Conservation (phyloP, 352 stramenopile species). For the Pythium plurisporium region DNA sequence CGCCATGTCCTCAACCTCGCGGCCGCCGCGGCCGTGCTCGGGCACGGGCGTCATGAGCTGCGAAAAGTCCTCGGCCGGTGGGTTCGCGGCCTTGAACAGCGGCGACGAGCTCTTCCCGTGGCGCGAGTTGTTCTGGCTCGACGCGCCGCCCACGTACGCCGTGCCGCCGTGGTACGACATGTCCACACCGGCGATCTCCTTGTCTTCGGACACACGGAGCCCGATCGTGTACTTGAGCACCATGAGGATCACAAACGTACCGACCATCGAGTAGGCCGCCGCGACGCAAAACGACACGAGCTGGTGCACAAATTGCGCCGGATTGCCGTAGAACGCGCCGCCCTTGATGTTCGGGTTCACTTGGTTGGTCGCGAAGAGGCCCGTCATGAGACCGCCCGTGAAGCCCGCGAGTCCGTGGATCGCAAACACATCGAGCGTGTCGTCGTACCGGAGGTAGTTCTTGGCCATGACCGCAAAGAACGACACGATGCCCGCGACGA, state of each 20-base stretch:
- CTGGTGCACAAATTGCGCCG: constrained; percentile 45
- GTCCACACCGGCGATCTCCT: constrained; percentile 76
- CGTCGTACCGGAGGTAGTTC: constrained; percentile 65
- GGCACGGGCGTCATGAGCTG: constrained; percentile 29
- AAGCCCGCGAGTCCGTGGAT: constrained; percentile 69
- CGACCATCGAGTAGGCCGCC: constrained; percentile 56
- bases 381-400: constrained; percentile 56
- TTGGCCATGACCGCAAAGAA: constrained; percentile 60
- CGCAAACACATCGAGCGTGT: constrained; percentile 73
- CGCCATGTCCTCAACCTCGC: constrained; percentile 8
- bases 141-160: constrained; percentile 33
- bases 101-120: constrained; percentile 24
- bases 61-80: constrained; percentile 26
- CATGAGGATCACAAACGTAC: constrained; percentile 66
- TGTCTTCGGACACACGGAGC: constrained; percentile 65
- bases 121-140: constrained; percentile 35
- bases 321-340: constrained; percentile 49
- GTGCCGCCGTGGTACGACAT: constrained; percentile 71
- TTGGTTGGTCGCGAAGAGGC: constrained; percentile 59
- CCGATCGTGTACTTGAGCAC: constrained; percentile 65
- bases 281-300: constrained; percentile 51
- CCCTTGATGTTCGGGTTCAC: constrained; percentile 54
- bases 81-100: constrained; percentile 32
- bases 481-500: constrained; percentile 43
- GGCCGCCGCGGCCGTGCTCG: background rate